Base-by-base conservation (phyloP, 345 rosid species). In the Hirschfeldia incana region DNA sequence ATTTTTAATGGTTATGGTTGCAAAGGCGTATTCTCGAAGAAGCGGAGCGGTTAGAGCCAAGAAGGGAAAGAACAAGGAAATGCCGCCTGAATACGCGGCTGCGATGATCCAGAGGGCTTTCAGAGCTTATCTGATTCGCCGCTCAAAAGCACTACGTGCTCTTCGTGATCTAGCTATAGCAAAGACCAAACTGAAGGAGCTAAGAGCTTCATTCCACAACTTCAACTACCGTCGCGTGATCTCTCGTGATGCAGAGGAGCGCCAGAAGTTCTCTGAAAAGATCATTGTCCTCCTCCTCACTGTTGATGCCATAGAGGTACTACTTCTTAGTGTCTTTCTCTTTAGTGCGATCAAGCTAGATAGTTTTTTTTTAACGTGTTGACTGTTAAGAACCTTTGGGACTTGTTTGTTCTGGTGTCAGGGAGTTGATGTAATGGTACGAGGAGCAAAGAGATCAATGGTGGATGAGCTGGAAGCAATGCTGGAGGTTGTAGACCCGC, bases 291-390 rank as follows among this genome's bases (percentile, higher is more conserved):
- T 96, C 76, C 97, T 95, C 29, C 98, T 93, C 34, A 90, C 98
- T 0, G 94, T 90, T 75, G 99, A 93, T 81, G 91, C 94, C 87
- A 90, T 92, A 77, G 97, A 96, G 98, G 99, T 96, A 91, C 9
- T 1, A 91, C n/a, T 1, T 67, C 32, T 67, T 46, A 8, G 4
- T 21, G 34, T 53, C 2, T 8, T 65, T 8, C 65, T 21, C 29
- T 26, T n/a, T 34, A 26, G 27, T 51, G 29, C 13, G 10, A 33
- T 65, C 28, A 26, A 73, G 34, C 27, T 73, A 11, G 1, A 63
- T 7, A 8, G 2, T 1, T 3, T 34, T 34, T 36, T 36, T 53
- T 36, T 34, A 32, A 42, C 27, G 9, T 59, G 1, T 16, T 33
- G 32, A 62, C 17, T 60, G 27, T 13, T 65, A 30, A 73, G 12